phyloP scores from a whole-genome alignment of 208 protist species.

The Endotrypanum monterogeii region DNA sequence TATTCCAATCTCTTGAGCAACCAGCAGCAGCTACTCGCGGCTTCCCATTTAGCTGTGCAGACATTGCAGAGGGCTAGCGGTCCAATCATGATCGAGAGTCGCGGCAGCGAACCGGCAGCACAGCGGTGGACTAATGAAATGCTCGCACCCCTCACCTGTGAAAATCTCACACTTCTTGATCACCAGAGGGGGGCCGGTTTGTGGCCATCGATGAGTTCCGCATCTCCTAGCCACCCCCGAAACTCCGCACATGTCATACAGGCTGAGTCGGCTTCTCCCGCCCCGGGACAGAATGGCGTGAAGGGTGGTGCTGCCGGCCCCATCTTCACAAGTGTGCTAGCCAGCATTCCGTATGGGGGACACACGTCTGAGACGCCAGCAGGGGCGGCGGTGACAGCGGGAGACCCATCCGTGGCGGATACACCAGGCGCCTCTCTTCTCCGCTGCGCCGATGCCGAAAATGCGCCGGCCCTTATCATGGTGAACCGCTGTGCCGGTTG shows the following conservation, averaged over 20 bases:
- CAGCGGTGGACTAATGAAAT: background rate
- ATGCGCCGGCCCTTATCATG: background rate
- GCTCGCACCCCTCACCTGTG: constrained; percentile 6
- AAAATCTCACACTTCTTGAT: background rate
- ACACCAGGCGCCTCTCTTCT: background rate
- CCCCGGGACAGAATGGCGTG: background rate
- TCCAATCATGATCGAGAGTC: background rate
- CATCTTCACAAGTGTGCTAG: constrained; percentile 20
- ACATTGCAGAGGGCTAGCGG: constrained; percentile 3
- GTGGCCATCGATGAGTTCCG: background rate
- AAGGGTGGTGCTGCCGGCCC: background rate
- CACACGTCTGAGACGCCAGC: background rate
- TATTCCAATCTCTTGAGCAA: constrained; percentile 30
- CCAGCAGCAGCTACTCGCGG: constrained; percentile 19
- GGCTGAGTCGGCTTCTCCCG: background rate
- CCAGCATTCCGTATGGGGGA: constrained; percentile 14
- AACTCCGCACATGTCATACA: background rate
- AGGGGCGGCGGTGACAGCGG: background rate
- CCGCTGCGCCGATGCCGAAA: background rate
- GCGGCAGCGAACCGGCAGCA: background rate
- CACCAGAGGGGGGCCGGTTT: too few species aligned
- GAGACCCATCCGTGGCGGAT: background rate
- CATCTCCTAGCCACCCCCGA: background rate
- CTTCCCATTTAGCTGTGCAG: constrained; percentile 6
- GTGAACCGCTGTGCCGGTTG: constrained; percentile 25